Base-by-base conservation (phyloP, 305 asterid species). In the Fraxinus floribunda region DNA sequence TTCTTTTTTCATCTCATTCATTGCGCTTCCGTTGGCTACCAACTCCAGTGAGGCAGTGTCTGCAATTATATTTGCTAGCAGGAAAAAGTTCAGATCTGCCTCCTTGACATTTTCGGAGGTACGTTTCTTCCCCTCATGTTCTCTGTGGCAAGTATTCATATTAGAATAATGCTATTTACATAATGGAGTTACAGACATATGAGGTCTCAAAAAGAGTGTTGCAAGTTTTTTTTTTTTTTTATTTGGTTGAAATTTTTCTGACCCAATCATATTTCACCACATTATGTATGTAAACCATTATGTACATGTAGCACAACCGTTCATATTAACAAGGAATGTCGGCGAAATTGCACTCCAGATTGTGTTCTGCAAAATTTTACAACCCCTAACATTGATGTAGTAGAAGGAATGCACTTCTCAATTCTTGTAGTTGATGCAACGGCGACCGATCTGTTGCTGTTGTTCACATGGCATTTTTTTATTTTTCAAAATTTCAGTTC, bases 41-140 rank as follows among this genome's bases (percentile, higher is more conserved):
- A 97, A 97, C 91, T 93, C 99, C 44, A 93, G 98, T 52, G 98
- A 97, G 92, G 98, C 98, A 0, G 98, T 97, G 16, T 91, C 98
- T 1, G 98, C 99, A 57, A 92, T 95, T 77, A 93, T 97, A 80
- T 94, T 97, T 78, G 93, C 99, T 81, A 87, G 87, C 89, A 83
- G 97, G 85, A 97, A 97, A 84, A 97, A 92, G 68, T 16, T 82
- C 3, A 92, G 93, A 90, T 92, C 98, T 80, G 95, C 98, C 2
- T 94, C 99, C 0, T 77, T 97, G 87, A 94, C 98, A 46, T 94
- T 97, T 84, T 97, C 98, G 0, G 99, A 93, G 99, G 99, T 96
- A 76, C 82, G 83, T 20, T 81, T 39, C 26, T 70, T 70, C 9
- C 39, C 22, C 39, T 70, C 41, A 70, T 30, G 20, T 70, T 70